phyloP scores from a whole-genome alignment of 345 rosid genomes.

The Odontarrhena argentea region DNA sequence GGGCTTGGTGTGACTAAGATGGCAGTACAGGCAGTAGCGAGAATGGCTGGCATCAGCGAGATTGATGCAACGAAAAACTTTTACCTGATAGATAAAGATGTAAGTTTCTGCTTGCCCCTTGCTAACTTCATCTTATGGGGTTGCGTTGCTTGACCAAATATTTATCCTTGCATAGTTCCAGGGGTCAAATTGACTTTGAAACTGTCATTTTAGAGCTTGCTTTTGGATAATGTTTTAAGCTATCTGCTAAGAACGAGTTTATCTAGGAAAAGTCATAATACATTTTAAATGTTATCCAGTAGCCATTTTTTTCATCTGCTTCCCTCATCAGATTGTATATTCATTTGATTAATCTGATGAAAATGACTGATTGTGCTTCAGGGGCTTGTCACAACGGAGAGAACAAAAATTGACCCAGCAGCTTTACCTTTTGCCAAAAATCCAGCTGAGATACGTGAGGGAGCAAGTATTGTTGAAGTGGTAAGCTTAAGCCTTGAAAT shows the following conservation, averaged over 20 bases:
- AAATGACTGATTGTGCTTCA: constrained; percentile 43
- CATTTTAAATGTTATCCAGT: constrained; percentile 17
- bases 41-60: constrained; percentile 72
- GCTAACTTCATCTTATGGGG: constrained; percentile 11
- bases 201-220: constrained; percentile 33
- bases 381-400: constrained; percentile 94
- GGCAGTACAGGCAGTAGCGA: constrained; percentile 76
- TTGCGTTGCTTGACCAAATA: constrained; percentile 9
- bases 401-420: constrained; percentile 85
- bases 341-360: constrained; percentile 18
- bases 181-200: constrained; percentile 31
- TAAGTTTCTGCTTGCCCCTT: constrained; percentile 42
- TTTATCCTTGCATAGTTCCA: constrained; percentile 22
- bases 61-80: constrained; percentile 55
- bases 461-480: constrained; percentile 85
- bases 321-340: constrained; percentile 6
- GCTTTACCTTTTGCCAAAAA: constrained; percentile 83
- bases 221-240: constrained; percentile 17
- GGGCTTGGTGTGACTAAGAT: constrained; percentile 93
- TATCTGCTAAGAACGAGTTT: constrained; percentile 16
- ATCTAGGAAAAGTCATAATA: constrained; percentile 24
- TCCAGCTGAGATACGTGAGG: constrained; percentile 70
- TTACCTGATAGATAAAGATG: constrained; percentile 92
- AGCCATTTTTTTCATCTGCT: constrained; percentile 9
- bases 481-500: constrained; percentile 49